Conservation (phyloP, 495 filamentous ascomycete genomes). For the Rostrohypoxylon terebratum region DNA sequence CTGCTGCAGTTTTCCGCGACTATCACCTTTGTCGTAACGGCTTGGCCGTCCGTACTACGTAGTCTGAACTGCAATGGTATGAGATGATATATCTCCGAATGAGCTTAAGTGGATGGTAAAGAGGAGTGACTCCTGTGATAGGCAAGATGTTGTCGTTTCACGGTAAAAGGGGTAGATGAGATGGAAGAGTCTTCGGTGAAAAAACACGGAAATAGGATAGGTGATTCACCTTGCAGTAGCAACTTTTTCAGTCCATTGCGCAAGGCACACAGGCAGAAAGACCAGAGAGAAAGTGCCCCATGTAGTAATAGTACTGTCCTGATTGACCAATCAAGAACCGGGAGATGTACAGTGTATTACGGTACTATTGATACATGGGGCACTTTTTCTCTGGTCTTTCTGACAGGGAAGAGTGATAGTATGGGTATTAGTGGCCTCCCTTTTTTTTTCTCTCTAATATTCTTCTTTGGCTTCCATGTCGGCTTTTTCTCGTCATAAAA, state of each 20-base stretch:
- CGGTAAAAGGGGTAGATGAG: conserved; percentile 36
- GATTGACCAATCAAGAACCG: too few relatives aligned
- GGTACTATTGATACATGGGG: too few relatives aligned
- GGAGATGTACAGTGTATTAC: too few relatives aligned
- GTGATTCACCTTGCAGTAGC: conserved; percentile 45
- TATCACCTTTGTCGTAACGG: conserved; percentile 10
- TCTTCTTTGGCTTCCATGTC: conserved; percentile 14
- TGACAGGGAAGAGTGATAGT: conserved; percentile 29
- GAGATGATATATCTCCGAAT: conserved; percentile 44
- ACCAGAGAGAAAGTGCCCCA: too few relatives aligned
- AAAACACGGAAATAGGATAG: conserved; percentile 33
- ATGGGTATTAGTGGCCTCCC: conserved; percentile 7
- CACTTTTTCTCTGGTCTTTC: too few relatives aligned
- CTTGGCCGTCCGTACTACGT: conserved; percentile 13
- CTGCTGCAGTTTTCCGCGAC: conserved; percentile 28
- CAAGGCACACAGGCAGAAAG: conserved; percentile 14
- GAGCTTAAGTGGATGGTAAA: conserved; percentile 32
- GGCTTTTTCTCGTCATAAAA: conserved; percentile 11
- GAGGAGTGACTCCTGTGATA: conserved; percentile 31
- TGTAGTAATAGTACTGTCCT: too few relatives aligned
- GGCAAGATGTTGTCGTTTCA: conserved; percentile 31
- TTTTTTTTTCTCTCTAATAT: background rate
- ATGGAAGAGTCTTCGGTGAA: conserved; percentile 25
- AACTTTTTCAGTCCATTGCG: conserved; percentile 3
- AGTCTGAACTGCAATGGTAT: conserved; percentile 31